These are phyloP conservation scores for Alternaria sp. DNA, from an alignment of 2,329 filamentous ascomycete species.

Conservation along the genomic window DNA sequence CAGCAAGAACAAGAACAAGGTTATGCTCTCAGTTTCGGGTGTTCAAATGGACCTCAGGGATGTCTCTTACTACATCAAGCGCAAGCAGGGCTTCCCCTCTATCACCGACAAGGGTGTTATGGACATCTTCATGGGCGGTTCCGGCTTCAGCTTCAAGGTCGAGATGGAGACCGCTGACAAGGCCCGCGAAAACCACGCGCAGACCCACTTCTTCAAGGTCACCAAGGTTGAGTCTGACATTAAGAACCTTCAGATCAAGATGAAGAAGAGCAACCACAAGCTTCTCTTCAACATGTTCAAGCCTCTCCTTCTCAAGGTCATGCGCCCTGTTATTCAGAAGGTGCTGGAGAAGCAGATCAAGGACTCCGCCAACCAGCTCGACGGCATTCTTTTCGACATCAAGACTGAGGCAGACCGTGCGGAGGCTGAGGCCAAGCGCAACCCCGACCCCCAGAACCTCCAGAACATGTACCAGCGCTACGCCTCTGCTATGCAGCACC, in stretches of 20 bases:
- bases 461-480: slow-evolving; percentile 91
- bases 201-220: slow-evolving; percentile 90
- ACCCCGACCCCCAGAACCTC: slow-evolving; percentile 73
- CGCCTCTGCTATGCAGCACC: slow-evolving; percentile 75
- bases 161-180: slow-evolving; percentile 83
- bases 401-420: slow-evolving; percentile 84
- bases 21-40: slow-evolving; percentile 86
- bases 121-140: slow-evolving; percentile 86
- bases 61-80: slow-evolving; percentile 93
- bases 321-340: slow-evolving; percentile 86
- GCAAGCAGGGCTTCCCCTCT: slow-evolving; percentile 90
- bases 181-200: slow-evolving; percentile 59
- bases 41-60: slow-evolving; percentile 84
- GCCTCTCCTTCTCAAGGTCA: slow-evolving; percentile 81
- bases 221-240: slow-evolving; percentile 86
- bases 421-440: slow-evolving; percentile 67
- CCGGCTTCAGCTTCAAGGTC: slow-evolving; percentile 91
- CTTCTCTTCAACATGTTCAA: slow-evolving; percentile 86
- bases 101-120: slow-evolving; percentile 87
- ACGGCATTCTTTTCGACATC: slow-evolving; percentile 76
- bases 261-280: slow-evolving; percentile 97
- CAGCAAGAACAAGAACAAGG: slow-evolving; percentile 82
- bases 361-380: slow-evolving; percentile 78
- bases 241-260: slow-evolving; percentile 82
- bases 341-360: slow-evolving; percentile 88